These are phyloP conservation scores for Dryadomyces quercivorus DNA, from an alignment of 2,329 filamentous ascomycete genomes.

Conservation along the genomic window DNA sequence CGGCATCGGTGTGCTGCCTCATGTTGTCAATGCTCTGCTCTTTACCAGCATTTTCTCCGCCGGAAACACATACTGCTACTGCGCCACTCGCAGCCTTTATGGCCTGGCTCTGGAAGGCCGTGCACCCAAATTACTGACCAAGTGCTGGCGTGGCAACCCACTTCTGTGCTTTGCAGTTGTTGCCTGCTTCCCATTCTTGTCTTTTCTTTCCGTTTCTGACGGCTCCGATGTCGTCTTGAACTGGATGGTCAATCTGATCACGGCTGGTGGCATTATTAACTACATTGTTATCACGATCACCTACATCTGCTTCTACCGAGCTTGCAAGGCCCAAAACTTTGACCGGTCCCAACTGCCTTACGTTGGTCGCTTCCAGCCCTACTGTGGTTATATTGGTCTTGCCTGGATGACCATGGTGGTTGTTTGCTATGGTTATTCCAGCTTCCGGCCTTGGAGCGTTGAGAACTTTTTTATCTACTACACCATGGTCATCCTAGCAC, in stretches of 20 bases:
- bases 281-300: constrained; percentile 28
- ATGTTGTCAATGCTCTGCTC: constrained; percentile 50
- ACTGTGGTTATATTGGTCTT: constrained; percentile 21
- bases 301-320: constrained; percentile 26
- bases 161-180: constrained; percentile 24
- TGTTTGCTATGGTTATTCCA: constrained; percentile 40
- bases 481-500: constrained; percentile 42
- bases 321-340: constrained; percentile 24
- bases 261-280: constrained; percentile 29
- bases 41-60: constrained; percentile 46
- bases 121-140: constrained; percentile 24
- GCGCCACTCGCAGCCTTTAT: constrained; percentile 27
- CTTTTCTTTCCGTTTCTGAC: constrained; percentile 27
- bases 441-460: constrained; percentile 34
- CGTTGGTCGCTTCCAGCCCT: constrained; percentile 25
- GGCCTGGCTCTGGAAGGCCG: constrained; percentile 27
- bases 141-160: constrained; percentile 26
- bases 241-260: constrained; percentile 30
- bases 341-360: constrained; percentile 23
- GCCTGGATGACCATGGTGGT: constrained; percentile 10
- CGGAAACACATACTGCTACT: constrained; percentile 46
- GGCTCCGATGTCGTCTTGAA: constrained; percentile 24
- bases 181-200: constrained; percentile 23
- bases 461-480: constrained; percentile 40
- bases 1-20: constrained; percentile 34